Base-by-base conservation (phyloP, 2,329 filamentous ascomycete genomes). In the Fonsecaea monophora region DNA sequence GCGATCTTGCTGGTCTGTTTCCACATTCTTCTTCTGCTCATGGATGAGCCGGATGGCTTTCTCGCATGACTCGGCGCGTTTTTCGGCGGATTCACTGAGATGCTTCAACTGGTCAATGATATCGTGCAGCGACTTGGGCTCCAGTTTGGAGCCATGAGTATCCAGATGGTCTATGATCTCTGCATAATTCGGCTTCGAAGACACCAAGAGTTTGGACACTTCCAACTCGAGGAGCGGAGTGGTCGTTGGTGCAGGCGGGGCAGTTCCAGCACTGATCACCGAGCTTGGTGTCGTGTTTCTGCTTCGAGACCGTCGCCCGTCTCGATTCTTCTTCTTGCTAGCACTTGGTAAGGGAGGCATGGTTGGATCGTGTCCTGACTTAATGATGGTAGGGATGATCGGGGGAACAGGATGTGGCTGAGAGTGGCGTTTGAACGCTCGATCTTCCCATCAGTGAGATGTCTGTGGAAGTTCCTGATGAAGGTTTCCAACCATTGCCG, bases 251-350 rank as follows among this genome's bases (percentile, higher is more conserved):
- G 71, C 64, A 1, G 69, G 71, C 18, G 77, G 79, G 69, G 76
- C 77, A 70, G 72, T 77, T 67, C 82, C 81, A 42, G 81, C 78
- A 68, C 82, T 83, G 72, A 81, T 77, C 38, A 82, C 80, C 21
- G 86, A 87, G 69, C 85, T 83, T 21, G 87, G 87, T 3, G 87
- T 89, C 15, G 86, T 87, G 74, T 89, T 89, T 70, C 87, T 85
- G 73, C 86, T 89, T 68, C 84, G 82, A 57, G 86, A 86, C 48
- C 81, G 82, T 62, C 82, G 80, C 48, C 80, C 78, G 67, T 86
- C 84, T 68, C 82, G 82, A 56, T 78, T 81, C 74, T 86, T 86
- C 54, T 81, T 78, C 75, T 87, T 87, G 65, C 77, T 78, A 45
- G 79, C 80, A 30, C 78, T 71, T 15, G 71, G 70, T 25, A 72